Evolutionary conservation across 2,329 filamentous ascomycete species (phyloP), one percentile per base, ranked within the genome.

Genomic region (Cladosporium sp.): DNA sequence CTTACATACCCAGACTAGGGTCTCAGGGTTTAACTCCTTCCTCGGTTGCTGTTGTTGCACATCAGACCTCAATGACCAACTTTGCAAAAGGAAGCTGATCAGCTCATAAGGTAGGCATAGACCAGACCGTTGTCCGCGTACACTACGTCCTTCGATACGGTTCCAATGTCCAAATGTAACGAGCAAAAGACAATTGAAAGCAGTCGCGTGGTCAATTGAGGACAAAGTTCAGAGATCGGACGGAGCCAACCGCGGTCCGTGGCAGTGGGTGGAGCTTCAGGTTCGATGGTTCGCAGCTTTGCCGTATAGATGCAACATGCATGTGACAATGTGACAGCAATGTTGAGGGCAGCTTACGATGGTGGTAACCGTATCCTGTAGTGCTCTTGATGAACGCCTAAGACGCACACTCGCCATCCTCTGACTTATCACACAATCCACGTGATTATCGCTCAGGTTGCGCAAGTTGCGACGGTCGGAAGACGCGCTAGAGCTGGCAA

Each of bases 201-300:
- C 3, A 45, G 24, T 45, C 42, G 42, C 42, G 42, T 45, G 42
- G 24, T 28, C 42, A 45, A 28, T 24, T 32, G 24, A 25, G 5
- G 17, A 45, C 42, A 45, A 25, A 45, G 24, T 45, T 45, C 42
- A 20, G 28, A 42, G 39, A 42, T 42, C 39, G 39, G 19, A 42
- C 39, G 39, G 39, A 22, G 42, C 42, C 42, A 45, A 28, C 42
- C 42, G 42, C 42, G 42, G 42, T 45, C 42, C 42, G 42, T 45
- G 15, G 12, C 8, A 45, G 25, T 32, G 28, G 28, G 42, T 45
- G 42, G 45, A 48, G 45, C 28, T 12, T 48, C 44, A 39, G 36
- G 36, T 48, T 35, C 28, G 45, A 35, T 35, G n/a, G 45, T 34
- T 48, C 19, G 45, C 45, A 48, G 45, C 28, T 20, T 45, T 25